Conservation (phyloP, 1,139 yeast species). For the Yamadazyma spencermartinsiae region DNA sequence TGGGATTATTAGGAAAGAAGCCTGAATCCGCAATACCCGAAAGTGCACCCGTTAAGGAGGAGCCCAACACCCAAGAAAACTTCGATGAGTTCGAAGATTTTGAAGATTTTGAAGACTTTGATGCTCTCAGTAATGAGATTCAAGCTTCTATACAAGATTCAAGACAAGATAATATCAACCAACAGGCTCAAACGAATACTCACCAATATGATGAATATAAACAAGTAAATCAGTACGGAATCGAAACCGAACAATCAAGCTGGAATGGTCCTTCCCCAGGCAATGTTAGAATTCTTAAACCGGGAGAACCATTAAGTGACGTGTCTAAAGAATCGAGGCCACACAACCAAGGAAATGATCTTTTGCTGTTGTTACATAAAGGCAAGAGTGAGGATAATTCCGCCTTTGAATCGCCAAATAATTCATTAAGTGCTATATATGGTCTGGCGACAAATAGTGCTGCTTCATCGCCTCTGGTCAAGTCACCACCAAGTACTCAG, state of each 20-base stretch:
- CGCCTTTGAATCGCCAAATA: slow-evolving; percentile 1
- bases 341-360: slow-evolving; percentile 11
- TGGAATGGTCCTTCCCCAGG: slow-evolving; percentile 17
- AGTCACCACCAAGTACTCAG: neutral
- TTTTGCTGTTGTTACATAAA: slow-evolving; percentile 18
- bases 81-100: slow-evolving; percentile 20
- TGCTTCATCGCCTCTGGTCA: slow-evolving; percentile 1
- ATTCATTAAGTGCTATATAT: slow-evolving; percentile 2
- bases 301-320: slow-evolving; percentile 27
- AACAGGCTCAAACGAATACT: neutral
- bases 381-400: slow-evolving; percentile 5
- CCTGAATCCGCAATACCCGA: slow-evolving; percentile 2
- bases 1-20: slow-evolving; percentile 7
- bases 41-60: neutral
- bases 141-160: slow-evolving; percentile 14
- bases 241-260: neutral
- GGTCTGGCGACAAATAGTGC: neutral
- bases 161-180: slow-evolving; percentile 3
- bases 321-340: slow-evolving; percentile 1
- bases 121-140: slow-evolving; percentile 24
- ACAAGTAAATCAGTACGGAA: slow-evolving; percentile 6
- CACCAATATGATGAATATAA: slow-evolving; percentile 5
- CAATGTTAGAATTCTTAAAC: slow-evolving; percentile 28
- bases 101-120: slow-evolving; percentile 39
- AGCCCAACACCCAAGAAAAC: neutral